A percentile compares a stretch with the other conserved stretches of the same genome.
phyloP scores from a whole-genome alignment of 2,329 filamentous ascomycete genomes.

The Gnomoniopsis sp. region DNA sequence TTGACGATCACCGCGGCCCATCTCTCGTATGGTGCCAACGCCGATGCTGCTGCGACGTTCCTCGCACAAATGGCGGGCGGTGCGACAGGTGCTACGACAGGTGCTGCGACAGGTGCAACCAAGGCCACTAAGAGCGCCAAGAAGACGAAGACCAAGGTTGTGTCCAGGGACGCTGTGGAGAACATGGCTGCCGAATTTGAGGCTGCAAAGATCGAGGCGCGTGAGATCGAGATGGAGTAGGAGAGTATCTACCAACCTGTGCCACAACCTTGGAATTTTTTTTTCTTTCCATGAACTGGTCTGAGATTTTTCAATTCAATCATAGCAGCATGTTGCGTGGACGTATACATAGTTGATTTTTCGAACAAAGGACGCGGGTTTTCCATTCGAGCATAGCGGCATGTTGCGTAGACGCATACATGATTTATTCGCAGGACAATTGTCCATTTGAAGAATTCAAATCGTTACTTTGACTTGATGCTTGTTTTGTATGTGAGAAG shows the following conservation, averaged over 20 bases:
- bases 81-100: neutral
- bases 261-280: neutral
- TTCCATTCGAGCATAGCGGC: too few relatives aligned
- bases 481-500: too few relatives aligned
- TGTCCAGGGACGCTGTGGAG: neutral
- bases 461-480: too few relatives aligned
- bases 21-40: slow-evolving; percentile 23
- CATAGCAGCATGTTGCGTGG: too few relatives aligned
- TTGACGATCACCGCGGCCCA: slow-evolving; percentile 24
- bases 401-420: too few relatives aligned
- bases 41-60: slow-evolving; percentile 20
- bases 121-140: neutral
- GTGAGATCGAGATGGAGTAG: neutral
- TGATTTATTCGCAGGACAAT: too few relatives aligned
- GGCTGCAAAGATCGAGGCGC: neutral
- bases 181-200: neutral
- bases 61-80: slow-evolving; percentile 15
- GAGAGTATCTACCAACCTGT: too few relatives aligned
- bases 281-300: neutral
- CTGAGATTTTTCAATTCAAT: neutral
- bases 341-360: too few relatives aligned
- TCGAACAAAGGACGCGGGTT: too few relatives aligned
- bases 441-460: too few relatives aligned
- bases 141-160: neutral
- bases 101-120: neutral